A percentile compares a stretch with the other conserved stretches of the same genome.
phyloP scores from a whole-genome alignment of 495 filamentous ascomycete species.

The Penicillium waksmanii region DNA sequence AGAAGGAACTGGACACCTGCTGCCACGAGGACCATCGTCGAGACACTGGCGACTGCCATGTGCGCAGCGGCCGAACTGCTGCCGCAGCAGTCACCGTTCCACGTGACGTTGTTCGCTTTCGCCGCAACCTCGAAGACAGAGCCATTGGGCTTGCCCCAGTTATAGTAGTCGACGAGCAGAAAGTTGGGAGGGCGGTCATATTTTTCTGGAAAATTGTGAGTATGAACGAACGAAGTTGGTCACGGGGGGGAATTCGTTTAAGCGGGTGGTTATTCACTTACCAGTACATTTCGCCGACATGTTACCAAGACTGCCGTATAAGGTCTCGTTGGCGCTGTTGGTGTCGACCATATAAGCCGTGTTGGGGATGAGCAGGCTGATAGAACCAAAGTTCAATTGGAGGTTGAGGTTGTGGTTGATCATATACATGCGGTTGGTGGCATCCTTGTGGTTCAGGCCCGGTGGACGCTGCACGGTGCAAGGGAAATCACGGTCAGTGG shows the following conservation, averaged over 20 bases:
- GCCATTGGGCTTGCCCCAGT: conserved; percentile 70
- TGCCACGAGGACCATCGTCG: conserved; percentile 30
- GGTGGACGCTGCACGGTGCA: conserved; percentile 65
- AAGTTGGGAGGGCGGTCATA: conserved; percentile 83
- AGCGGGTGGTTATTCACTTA: conserved; percentile 34
- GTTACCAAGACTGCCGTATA: conserved; percentile 66
- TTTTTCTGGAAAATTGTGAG: conserved; percentile 29
- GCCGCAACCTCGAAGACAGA: conserved; percentile 92
- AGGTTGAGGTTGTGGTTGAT: conserved; percentile 92
- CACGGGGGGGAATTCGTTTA: too few relatives aligned
- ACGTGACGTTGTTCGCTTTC: conserved; percentile 81
- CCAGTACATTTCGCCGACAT: conserved; percentile 70
- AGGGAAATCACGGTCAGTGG: conserved; percentile 60
- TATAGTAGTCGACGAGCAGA: conserved; percentile 89
- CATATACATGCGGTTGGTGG: conserved; percentile 72
- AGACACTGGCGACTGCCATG: conserved; percentile 24
- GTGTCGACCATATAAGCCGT: conserved; percentile 65
- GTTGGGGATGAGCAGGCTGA: conserved; percentile 75
- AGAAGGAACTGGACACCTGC: conserved; percentile 31
- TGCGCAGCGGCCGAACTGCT: conserved; percentile 34
- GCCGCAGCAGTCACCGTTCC: conserved; percentile 75
- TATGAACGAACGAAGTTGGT: background rate
- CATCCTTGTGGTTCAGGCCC: conserved; percentile 52
- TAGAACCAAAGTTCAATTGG: conserved; percentile 63
- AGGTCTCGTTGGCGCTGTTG: conserved; percentile 61